These are phyloP conservation scores for Chlamydomonas sp. DNA, from an alignment of 139 green algal genomes.

Conservation along the genomic window DNA sequence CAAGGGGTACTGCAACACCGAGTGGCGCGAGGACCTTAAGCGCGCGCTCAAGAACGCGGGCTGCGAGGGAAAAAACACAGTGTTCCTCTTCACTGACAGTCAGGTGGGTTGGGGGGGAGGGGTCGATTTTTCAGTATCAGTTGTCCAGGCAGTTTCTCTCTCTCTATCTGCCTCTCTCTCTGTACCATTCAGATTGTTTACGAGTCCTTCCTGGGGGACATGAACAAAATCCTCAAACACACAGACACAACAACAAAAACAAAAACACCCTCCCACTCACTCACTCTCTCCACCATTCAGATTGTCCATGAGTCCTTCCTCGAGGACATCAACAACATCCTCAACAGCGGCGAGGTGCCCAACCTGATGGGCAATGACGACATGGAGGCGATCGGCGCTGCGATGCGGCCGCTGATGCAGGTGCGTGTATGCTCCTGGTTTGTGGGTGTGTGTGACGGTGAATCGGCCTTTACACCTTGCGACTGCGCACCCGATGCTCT, in stretches of 20 bases:
- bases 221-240: constrained; percentile 83
- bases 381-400: constrained; percentile 54
- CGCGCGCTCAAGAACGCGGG: constrained; percentile 63
- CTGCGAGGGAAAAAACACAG: constrained; percentile 57
- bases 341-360: constrained; percentile 72
- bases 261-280: too few species aligned
- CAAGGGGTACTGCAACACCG: constrained; percentile 51
- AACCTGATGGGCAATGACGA: constrained; percentile 67
- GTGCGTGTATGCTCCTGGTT: too few species aligned
- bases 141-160: too few species aligned
- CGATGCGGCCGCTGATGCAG: constrained; percentile 55
- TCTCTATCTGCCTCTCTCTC: too few species aligned
- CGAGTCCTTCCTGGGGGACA: constrained; percentile 75
- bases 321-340: constrained; percentile 83
- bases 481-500: too few species aligned
- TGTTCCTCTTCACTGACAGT: constrained; percentile 78
- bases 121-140: too few species aligned
- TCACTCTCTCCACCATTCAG: too few species aligned
- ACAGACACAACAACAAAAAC: too few species aligned
- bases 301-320: constrained; percentile 58
- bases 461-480: background rate
- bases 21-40: constrained; percentile 63
- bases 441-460: background rate
- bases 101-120: constrained; percentile 73
- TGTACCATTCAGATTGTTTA: constrained; percentile 78